A percentile compares a stretch with the other conserved stretches of the same genome.
phyloP scores from a whole-genome alignment of 305 asterid genomes.

The Striga hermonthica region DNA sequence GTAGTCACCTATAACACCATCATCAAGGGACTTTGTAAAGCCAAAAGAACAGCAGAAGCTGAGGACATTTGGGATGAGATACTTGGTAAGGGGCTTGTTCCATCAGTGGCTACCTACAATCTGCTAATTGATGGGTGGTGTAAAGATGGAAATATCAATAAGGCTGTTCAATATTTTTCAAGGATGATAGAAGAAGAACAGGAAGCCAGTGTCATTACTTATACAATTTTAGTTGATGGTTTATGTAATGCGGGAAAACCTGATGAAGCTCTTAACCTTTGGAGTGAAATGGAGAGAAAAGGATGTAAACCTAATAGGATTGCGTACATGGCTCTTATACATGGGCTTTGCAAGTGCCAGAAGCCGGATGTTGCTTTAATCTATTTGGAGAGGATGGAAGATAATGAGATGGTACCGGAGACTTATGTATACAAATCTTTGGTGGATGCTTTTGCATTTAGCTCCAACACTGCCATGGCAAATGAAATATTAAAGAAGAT shows the following conservation, averaged over 20 bases:
- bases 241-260: conserved; percentile 61
- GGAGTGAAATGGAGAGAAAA: conserved; percentile 52
- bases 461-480: conserved; percentile 42
- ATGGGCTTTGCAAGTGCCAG: conserved; percentile 65
- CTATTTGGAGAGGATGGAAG: conserved; percentile 58
- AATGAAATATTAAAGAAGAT: conserved; percentile 46
- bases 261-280: conserved; percentile 48
- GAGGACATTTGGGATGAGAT: conserved; percentile 57
- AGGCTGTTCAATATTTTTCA: conserved; percentile 45
- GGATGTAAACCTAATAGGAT: conserved; percentile 53
- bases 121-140: conserved; percentile 81
- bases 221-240: conserved; percentile 83
- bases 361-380: conserved; percentile 55
- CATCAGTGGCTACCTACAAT: conserved; percentile 84
- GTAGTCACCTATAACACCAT: conserved; percentile 73
- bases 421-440: conserved; percentile 46
- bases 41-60: conserved; percentile 53
- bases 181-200: conserved; percentile 54
- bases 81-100: conserved; percentile 64
- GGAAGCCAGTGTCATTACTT: conserved; percentile 72
- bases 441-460: conserved; percentile 52
- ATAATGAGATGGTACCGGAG: conserved; percentile 53
- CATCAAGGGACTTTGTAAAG: conserved; percentile 72
- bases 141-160: conserved; percentile 59
- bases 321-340: conserved; percentile 68